phyloP scores from a whole-genome alignment of 2,329 filamentous ascomycete species.

The Lasiodiplodia citricola region DNA sequence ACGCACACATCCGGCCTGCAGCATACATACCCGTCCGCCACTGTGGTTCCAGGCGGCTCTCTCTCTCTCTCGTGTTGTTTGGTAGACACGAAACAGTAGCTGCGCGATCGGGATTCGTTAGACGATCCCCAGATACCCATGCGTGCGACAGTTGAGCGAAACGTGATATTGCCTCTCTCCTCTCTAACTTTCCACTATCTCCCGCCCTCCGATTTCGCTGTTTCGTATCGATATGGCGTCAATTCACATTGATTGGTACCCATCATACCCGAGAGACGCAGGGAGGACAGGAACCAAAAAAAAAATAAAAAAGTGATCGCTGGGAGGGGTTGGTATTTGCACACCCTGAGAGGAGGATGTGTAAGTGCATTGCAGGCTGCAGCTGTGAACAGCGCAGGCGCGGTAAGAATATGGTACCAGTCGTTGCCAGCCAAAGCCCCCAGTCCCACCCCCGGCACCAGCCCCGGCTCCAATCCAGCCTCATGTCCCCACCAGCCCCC shows the following conservation, averaged over 20 bases:
- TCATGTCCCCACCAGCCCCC: neutral
- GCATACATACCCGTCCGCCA: neutral
- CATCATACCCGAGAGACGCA: neutral
- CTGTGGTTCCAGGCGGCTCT: neutral
- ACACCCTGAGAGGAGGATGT: neutral
- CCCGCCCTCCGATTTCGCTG: neutral
- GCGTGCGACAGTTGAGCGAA: neutral
- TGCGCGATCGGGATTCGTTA: too few species aligned
- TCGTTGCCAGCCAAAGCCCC: neutral
- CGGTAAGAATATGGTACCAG: neutral
- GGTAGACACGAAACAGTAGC: neutral
- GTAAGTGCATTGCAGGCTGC: slow-evolving; percentile 12
- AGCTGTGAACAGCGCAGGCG: neutral
- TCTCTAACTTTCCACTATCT: too few species aligned
- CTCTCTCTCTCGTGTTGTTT: neutral
- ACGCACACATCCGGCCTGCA: neutral
- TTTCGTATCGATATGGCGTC: neutral
- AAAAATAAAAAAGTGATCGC: neutral
- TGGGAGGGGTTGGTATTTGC: neutral
- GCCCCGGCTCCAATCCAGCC: neutral
- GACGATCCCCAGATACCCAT: neutral
- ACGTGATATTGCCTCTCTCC: neutral
- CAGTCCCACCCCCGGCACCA: neutral
- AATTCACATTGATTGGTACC: neutral
- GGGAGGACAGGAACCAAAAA: neutral